Evolutionary conservation across 192 early-diverging fungal species (phyloP), one percentile per base, ranked within the genome.

Genomic region (Coemansia interrupta): DNA sequence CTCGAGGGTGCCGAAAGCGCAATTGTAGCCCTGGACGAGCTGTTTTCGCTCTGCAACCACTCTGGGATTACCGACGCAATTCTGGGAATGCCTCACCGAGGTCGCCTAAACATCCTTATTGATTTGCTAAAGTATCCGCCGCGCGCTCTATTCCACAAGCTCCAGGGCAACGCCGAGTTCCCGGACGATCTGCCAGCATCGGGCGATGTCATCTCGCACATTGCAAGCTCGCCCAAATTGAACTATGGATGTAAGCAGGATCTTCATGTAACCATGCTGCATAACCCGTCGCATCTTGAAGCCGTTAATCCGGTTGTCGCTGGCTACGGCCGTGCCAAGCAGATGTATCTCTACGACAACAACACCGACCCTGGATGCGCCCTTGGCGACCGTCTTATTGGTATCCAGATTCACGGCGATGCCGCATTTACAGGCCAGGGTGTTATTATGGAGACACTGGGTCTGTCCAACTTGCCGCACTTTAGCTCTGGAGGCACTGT

Each of bases 241-340:
- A 80, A 86, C 41, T 95, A 88, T 60, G 83, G 83, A 19, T 60
- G 61, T 57, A 56, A 61, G 23, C 56, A 68, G 7, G 66, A 72
- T 36, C 63, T 96, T 17, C 85, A 92, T 50, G 89, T 95, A 6
- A 91, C 92, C 2, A 82, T 96, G 81, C 73, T 96, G n/a, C 91
- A 92, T 78, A 98, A 98, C 73, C 96, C 96, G 12, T 96, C 94
- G 5, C 96, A 98, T 66, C 78, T 98, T n/a, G 95, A 92, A 68
- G 93, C 95, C 2, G 90, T 93, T 28, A 98, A 98, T 80, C 93
- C 96, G 0, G 93, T 98, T 2, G 92, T 92, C 22, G 85, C 95
- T 73, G 96, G 96, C 39, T 96, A 98, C 65, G 92, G 94, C 0
- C 87, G 96, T 12, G 92, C 95, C 26, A 89, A 92, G 72, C 96